These are phyloP conservation scores for Trametes elegans DNA, from an alignment of 768 basidiomycete genomes.

Conservation along the genomic window DNA sequence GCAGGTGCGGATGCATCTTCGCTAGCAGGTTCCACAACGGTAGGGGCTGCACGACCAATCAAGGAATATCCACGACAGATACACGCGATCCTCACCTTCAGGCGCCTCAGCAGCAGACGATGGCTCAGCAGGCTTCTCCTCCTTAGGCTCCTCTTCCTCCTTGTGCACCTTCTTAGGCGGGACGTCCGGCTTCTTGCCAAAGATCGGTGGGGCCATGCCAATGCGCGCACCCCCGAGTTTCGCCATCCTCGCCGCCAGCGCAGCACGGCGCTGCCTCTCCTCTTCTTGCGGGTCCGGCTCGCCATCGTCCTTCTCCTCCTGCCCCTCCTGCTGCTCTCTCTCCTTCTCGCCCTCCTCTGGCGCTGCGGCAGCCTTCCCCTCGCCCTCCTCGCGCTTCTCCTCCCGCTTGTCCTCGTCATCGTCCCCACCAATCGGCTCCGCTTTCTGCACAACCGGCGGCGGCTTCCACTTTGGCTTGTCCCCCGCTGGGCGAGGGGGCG, in stretches of 20 bases:
- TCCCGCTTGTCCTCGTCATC: constrained; percentile 40
- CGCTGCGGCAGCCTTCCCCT: constrained; percentile 17
- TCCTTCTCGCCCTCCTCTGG: constrained; percentile 15
- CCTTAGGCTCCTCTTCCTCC: constrained; percentile 25
- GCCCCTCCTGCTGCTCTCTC: constrained; percentile 27
- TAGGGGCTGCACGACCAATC: neutral
- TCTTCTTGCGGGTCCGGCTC: constrained; percentile 61
- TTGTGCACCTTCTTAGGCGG: constrained; percentile 33
- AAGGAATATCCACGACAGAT: neutral
- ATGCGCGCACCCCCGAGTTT: constrained; percentile 83
- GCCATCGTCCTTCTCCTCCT: constrained; percentile 29
- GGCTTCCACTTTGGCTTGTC: constrained; percentile 89
- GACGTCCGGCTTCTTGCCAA: constrained; percentile 52
- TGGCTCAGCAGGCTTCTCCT: constrained; percentile 14
- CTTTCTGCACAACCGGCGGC: constrained; percentile 45
- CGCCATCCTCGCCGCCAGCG: constrained; percentile 92
- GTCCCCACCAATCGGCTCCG: constrained; percentile 41
- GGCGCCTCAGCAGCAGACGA: constrained; percentile 6
- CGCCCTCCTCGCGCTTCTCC: constrained; percentile 17
- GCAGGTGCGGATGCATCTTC: neutral
- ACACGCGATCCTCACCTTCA: neutral
- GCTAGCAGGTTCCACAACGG: neutral
- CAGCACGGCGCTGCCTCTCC: constrained; percentile 76
- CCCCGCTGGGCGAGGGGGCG: constrained; percentile 57
- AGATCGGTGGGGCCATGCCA: constrained; percentile 76